Percentiles rank a stretch among this genome's conserved stretches.
These are phyloP conservation scores for Cerrena zonata DNA, from an alignment of 1,284 basidiomycete species.

Conservation along the genomic window DNA sequence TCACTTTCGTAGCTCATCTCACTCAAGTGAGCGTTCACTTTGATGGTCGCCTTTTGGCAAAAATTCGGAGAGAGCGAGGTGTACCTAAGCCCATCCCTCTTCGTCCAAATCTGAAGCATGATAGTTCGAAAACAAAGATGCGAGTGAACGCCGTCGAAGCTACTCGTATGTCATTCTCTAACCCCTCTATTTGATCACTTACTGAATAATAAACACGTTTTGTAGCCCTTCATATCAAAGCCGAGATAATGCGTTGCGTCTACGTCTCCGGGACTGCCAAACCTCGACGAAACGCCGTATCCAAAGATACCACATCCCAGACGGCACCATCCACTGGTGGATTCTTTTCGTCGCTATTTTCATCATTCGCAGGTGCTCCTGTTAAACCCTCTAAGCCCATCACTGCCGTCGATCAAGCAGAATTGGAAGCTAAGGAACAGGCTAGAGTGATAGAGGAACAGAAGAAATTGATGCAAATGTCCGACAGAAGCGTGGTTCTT, in stretches of 20 bases:
- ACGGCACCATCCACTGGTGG: slow-evolving; percentile 35
- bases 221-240: slow-evolving; percentile 75
- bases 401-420: slow-evolving; percentile 34
- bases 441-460: slow-evolving; percentile 12
- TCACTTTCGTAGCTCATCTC: slow-evolving; percentile 90
- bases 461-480: slow-evolving; percentile 25
- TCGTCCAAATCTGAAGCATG: slow-evolving; percentile 45
- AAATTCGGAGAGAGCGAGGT: slow-evolving; percentile 67
- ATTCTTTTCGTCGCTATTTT: slow-evolving; percentile 77
- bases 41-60: slow-evolving; percentile 73
- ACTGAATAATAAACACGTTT: not conserved
- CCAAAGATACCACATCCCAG: slow-evolving; percentile 16
- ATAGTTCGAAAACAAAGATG: slow-evolving; percentile 57
- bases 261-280: slow-evolving; percentile 58
- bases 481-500: slow-evolving; percentile 66
- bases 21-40: slow-evolving; percentile 74
- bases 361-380: slow-evolving; percentile 45
- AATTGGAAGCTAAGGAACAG: slow-evolving; percentile 48
- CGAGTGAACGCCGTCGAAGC: slow-evolving; percentile 58
- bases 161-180: slow-evolving; percentile 47
- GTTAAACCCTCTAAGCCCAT: slow-evolving; percentile 37
- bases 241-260: slow-evolving; percentile 79
- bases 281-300: slow-evolving; percentile 21
- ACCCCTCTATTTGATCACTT: not conserved
- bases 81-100: slow-evolving; percentile 52